phyloP scores from a whole-genome alignment of 257 asterid species.

The Nicotiana tomentosiformis region DNA sequence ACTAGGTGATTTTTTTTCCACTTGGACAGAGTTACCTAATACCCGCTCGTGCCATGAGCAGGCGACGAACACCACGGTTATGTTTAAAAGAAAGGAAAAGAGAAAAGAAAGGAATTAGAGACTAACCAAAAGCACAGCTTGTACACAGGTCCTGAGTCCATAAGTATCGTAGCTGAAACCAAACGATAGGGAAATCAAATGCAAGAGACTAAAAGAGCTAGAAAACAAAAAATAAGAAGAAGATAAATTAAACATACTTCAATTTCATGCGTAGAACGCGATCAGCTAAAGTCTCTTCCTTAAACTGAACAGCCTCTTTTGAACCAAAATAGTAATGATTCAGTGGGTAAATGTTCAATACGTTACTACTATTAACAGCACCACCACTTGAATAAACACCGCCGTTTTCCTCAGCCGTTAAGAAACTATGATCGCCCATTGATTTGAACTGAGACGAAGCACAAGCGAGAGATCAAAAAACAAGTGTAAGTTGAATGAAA shows the following conservation, averaged over 20 bases:
- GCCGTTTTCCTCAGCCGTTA: neutral
- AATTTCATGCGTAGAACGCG: conserved; percentile 69
- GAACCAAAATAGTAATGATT: conserved; percentile 79
- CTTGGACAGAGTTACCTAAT: too few species aligned
- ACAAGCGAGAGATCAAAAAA: neutral
- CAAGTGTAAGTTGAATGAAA: neutral
- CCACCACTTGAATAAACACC: neutral
- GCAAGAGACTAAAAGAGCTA: too few species aligned
- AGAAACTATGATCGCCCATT: conserved; percentile 28
- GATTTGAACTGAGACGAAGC: neutral
- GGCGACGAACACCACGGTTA: too few species aligned
- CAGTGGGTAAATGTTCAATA: conserved; percentile 69
- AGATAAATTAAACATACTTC: conserved; percentile 34
- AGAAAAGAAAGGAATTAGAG: neutral
- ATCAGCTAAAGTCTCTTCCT: conserved; percentile 51
- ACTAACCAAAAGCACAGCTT: conserved; percentile 79
- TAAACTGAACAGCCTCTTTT: conserved; percentile 35
- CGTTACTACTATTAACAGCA: conserved; percentile 5
- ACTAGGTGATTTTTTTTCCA: too few species aligned
- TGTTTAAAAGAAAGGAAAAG: neutral
- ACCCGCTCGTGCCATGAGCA: too few species aligned
- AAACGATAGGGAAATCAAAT: neutral
- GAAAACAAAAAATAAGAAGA: too few species aligned
- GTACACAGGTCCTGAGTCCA: conserved; percentile 78
- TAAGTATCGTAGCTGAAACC: conserved; percentile 61